phyloP scores from a whole-genome alignment of 1,284 basidiomycete genomes.

The Ganoderma lingzhi region DNA sequence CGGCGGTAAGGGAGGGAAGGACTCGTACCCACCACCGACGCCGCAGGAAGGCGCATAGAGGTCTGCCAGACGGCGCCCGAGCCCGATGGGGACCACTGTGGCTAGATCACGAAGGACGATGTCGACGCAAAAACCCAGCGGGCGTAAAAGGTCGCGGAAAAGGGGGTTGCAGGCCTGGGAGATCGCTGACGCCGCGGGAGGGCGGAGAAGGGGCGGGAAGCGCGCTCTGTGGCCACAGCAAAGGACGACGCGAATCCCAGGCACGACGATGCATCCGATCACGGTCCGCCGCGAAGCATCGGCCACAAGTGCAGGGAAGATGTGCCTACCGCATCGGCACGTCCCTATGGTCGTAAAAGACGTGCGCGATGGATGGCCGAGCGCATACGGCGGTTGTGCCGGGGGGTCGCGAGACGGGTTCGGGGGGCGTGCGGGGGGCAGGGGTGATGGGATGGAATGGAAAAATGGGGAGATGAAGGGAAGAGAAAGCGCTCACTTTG shows the following conservation, averaged over 20 bases:
- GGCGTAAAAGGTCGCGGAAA: background rate
- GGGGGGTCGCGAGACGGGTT: slow-evolving; percentile 11
- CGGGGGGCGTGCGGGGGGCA: slow-evolving; percentile 11
- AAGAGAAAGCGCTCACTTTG: slow-evolving; percentile 63
- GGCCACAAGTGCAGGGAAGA: slow-evolving; percentile 16
- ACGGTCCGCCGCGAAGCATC: slow-evolving; percentile 15
- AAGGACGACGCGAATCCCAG: background rate
- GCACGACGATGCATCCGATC: slow-evolving; percentile 26
- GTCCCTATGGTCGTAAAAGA: background rate
- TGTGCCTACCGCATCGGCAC: slow-evolving; percentile 2
- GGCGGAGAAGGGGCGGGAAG: background rate
- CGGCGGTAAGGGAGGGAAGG: background rate
- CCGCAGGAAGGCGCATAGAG: background rate
- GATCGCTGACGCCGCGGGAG: background rate
- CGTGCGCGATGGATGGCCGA: slow-evolving; percentile 10
- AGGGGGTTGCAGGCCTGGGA: background rate
- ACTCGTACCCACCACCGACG: background rate
- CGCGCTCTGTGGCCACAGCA: background rate
- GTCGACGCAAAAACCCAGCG: background rate
- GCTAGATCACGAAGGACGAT: background rate
- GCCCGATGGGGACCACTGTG: background rate
- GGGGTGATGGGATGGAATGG: slow-evolving; percentile 8
- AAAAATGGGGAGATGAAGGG: slow-evolving; percentile 18
- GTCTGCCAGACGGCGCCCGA: background rate
- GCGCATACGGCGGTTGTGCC: background rate